Evolutionary conservation across 768 basidiomycete species (phyloP), one percentile per base, ranked within the genome.

Genomic region (Vararia minispora): DNA sequence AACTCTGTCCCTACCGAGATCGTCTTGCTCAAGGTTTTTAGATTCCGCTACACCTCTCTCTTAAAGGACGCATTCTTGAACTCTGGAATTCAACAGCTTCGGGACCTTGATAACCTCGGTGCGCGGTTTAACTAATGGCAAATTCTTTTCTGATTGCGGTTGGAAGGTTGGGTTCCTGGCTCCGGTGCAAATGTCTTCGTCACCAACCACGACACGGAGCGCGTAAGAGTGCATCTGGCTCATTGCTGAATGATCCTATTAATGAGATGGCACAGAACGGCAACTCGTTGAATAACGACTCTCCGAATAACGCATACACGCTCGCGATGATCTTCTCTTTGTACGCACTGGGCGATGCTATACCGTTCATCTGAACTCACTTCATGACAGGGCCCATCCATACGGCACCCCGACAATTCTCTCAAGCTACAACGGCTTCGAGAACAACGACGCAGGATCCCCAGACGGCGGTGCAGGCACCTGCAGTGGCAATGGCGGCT

Each of bases 151-250:
- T n/a, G n/a, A n/a, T n/a, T n/a, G n/a, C n/a, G n/a, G 7, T 26
- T 16, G 18, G 39, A 40, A 23, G 48, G 52, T 42, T 58, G 52
- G 54, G 40, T 55, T 14, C 16, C 44, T 1, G 38, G 48, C 21
- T 37, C 33, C 11, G 18, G 17, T 5, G 56, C 56, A 0, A 58
- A 56, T 37, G 45, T 55, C 24, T 58, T 56, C 35, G 57, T 58
- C 23, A 45, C 54, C 1, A 52, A 57, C 37, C 56, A 58, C 34
- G 56, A 58, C 34, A 57, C 56, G 10, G 56, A 58, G 34, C 43
- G 56, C 6, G 51, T n/a, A n/a, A 44, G 16, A 34, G 52, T 43
- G 11, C 12, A 28, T 13, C 35, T 2, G 21, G 14, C 32, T 17
- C 9, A 13, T 39, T 23, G 11, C 12, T 11, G 16, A 4, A 3